Percentiles rank a stretch among this genome's conserved stretches.
phyloP scores from a whole-genome alignment of 1,284 basidiomycete genomes.

The Psilocybe mexicana region DNA sequence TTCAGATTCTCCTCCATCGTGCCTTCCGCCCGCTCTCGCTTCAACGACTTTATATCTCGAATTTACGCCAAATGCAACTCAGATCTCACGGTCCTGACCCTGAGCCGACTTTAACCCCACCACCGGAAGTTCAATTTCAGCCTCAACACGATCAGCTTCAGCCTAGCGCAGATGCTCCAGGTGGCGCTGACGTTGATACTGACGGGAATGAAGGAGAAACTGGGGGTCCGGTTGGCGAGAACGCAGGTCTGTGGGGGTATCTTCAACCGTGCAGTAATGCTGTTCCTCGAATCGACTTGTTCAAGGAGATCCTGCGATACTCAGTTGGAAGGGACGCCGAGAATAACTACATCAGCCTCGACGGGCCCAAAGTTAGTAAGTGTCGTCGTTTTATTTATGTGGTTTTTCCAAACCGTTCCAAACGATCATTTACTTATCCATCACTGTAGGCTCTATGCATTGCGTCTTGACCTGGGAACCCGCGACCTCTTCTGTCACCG shows the following conservation, averaged over 20 bases:
- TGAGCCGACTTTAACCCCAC: too few species aligned
- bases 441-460: neutral
- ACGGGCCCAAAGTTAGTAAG: neutral
- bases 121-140: too few species aligned
- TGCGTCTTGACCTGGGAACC: neutral
- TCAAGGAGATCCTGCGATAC: neutral
- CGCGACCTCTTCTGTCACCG: neutral
- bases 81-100: too few species aligned
- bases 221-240: neutral
- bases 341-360: neutral
- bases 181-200: neutral
- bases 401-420: too few species aligned
- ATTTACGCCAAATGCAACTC: too few species aligned
- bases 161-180: neutral
- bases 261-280: neutral
- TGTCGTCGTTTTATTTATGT: neutral
- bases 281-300: neutral
- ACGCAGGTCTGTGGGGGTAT: neutral
- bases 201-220: neutral
- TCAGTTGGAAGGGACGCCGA: neutral
- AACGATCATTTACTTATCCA: neutral
- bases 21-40: too few species aligned
- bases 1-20: too few species aligned
- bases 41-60: too few species aligned
- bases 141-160: too few species aligned